Base-by-base conservation (phyloP, 2,329 filamentous ascomycete genomes). In the Fusarium oxysporum region DNA sequence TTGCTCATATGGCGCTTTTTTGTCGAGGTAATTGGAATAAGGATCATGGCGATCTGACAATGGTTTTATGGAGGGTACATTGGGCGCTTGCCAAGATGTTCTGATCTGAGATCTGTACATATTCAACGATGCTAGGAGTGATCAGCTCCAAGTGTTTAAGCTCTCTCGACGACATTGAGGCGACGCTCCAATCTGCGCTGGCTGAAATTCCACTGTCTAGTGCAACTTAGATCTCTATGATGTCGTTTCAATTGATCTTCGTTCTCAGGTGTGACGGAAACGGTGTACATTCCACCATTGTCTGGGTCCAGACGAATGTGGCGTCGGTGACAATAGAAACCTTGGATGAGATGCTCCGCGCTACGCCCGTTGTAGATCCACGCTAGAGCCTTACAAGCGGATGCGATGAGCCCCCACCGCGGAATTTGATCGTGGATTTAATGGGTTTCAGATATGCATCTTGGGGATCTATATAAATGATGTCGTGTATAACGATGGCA, bases 251-350 rank as follows among this genome's bases (percentile, higher is more conserved):
- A 19, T 4, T 19, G 35, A 54, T 30, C 25, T 13, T 41, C 2
- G 14, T 5, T 14, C 23, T 54, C 25, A 16, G 8, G 51, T 30
- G 51, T 54, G 35, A 41, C 51, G 35, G 41, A 54, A 54, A 54
- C 51, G 35, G 35, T 41, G 9, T n/a, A 19, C 51, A 54, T 54
- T 41, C 35, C 25, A 0, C 5, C 21, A 14, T 53, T 21, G 9
- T 53, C 30, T 51, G 17, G 48, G 17, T 8, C 4, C 4, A 53
- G 25, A 14, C 10, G 38, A 32, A 47, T n/a, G 54, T 57, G 40
- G 54, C 54, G 54, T 33, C 28, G 12, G 13, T 44, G 37, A 55
- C 54, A 57, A 57, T 57, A 57, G 40, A 57, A 57, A 54, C n/a
- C 30, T 57, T 48, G 14, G 10, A 4, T 41, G 8, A 32, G 25